Percentiles rank a stretch among this genome's conserved stretches.
Conservation (phyloP, 208 protist species). For the Leishmania major region DNA sequence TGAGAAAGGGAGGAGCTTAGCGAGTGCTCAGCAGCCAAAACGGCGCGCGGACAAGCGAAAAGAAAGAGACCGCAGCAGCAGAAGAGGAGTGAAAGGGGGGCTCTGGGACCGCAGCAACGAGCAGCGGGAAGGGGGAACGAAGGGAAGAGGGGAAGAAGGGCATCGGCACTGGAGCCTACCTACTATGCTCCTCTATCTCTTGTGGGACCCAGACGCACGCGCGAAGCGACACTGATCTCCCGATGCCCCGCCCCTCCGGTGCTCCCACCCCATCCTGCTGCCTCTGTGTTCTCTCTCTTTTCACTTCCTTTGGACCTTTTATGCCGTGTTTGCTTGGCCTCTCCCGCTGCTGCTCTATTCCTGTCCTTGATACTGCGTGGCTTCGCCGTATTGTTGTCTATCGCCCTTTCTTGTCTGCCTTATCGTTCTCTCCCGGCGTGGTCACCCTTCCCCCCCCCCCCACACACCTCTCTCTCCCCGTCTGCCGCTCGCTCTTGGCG, state of each 20-base stretch:
- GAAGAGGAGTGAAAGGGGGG: neutral
- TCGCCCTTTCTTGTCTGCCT: constrained; percentile 6
- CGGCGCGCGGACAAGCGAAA: neutral
- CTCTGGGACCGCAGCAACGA: neutral
- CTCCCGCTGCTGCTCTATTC: neutral
- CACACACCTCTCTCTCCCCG: neutral
- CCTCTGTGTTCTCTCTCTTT: constrained; percentile 2
- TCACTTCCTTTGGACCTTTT: neutral
- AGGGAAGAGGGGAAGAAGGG: neutral
- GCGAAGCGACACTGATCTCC: no score
- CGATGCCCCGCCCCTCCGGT: neutral
- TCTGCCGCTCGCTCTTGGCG: neutral
- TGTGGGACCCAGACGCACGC: no score
- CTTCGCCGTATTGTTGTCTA: neutral
- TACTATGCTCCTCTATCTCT: neutral
- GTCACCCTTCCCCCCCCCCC: neutral
- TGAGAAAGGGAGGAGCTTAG: neutral
- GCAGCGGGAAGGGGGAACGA: neutral
- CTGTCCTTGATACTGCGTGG: neutral
- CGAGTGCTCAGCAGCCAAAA: neutral
- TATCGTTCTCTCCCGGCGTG: neutral
- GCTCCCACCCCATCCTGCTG: neutral
- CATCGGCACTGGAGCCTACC: neutral
- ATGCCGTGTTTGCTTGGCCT: neutral
- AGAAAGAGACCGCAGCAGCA: neutral